A percentile compares a stretch with the other conserved stretches of the same genome.
Evolutionary conservation across 2,329 filamentous ascomycete genomes (phyloP).

Genomic region (Aspergillus costaricaensis): DNA sequence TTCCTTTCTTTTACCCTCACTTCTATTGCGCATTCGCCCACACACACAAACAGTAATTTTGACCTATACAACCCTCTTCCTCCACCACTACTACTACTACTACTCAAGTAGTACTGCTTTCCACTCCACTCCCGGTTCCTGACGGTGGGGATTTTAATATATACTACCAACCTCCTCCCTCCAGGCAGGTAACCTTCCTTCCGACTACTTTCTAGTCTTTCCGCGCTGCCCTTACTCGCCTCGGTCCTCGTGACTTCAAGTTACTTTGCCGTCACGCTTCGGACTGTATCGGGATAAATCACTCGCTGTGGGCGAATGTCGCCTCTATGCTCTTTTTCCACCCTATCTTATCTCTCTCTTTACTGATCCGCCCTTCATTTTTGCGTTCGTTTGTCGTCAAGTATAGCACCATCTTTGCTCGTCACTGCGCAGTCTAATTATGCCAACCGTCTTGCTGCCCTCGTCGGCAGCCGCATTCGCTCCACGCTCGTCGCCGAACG

Average conservation of each 20-base stretch:
- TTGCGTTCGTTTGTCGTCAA: slow-evolving; percentile 47
- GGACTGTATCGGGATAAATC: slow-evolving; percentile 13
- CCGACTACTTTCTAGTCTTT: not conserved
- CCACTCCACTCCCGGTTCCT: slow-evolving; percentile 7
- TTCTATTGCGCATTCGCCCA: slow-evolving; percentile 38
- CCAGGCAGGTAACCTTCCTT: slow-evolving; percentile 8
- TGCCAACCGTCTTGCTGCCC: slow-evolving; percentile 91
- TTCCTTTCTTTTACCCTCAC: slow-evolving; percentile 31
- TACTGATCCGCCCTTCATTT: slow-evolving; percentile 36
- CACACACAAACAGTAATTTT: slow-evolving; percentile 29
- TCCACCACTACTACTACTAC: not conserved
- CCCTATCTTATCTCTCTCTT: slow-evolving; percentile 47
- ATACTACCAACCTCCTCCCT: slow-evolving; percentile 9
- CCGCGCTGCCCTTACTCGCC: not conserved
- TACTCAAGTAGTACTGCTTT: not conserved
- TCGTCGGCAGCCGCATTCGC: slow-evolving; percentile 96
- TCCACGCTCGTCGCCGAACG: slow-evolving; percentile 88
- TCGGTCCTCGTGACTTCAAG: slow-evolving; percentile 16
- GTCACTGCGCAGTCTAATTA: slow-evolving; percentile 61
- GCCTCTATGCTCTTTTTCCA: slow-evolving; percentile 43
- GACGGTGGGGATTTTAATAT: slow-evolving; percentile 8
- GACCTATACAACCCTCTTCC: slow-evolving; percentile 11
- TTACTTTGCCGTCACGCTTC: slow-evolving; percentile 7
- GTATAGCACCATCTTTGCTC: slow-evolving; percentile 44
- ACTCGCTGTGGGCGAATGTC: slow-evolving; percentile 42